phyloP scores from a whole-genome alignment of 2,329 filamentous ascomycete genomes.

The Penicillium sp. region DNA sequence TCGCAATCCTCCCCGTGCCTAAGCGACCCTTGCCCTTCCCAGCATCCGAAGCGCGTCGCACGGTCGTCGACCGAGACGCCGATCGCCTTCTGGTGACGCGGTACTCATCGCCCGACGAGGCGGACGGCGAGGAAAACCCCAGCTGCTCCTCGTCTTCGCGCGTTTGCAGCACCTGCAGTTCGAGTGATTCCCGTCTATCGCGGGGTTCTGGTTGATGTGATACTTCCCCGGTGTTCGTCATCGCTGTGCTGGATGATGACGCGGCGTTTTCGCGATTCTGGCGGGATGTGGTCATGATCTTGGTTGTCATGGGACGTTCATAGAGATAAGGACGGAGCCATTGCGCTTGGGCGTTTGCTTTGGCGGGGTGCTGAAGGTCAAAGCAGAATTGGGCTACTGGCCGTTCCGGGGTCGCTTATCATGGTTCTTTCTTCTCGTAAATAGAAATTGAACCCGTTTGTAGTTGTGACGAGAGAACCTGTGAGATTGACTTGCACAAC shows the following conservation, averaged over 20 bases:
- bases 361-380: not conserved
- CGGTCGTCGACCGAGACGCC: constrained; percentile 18
- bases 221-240: not conserved
- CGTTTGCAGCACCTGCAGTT: constrained; percentile 36
- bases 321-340: not conserved
- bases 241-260: not conserved
- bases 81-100: constrained; percentile 27
- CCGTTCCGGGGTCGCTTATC: not conserved
- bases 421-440: not conserved
- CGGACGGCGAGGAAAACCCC: constrained; percentile 29
- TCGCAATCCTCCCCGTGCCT: constrained; percentile 64
- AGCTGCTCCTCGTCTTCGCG: constrained; percentile 27
- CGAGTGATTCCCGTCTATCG: constrained; percentile 5
- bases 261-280: not conserved
- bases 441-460: not conserved
- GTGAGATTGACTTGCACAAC: too few relatives aligned
- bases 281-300: not conserved
- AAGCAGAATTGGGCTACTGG: not conserved
- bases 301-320: not conserved
- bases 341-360: not conserved
- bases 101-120: constrained; percentile 38
- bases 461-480: not conserved
- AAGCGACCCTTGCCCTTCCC: constrained; percentile 50
- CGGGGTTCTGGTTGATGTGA: not conserved
- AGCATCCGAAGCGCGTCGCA: constrained; percentile 8